phyloP scores from a whole-genome alignment of 1,284 basidiomycete species.

The Pascua guehoae region DNA sequence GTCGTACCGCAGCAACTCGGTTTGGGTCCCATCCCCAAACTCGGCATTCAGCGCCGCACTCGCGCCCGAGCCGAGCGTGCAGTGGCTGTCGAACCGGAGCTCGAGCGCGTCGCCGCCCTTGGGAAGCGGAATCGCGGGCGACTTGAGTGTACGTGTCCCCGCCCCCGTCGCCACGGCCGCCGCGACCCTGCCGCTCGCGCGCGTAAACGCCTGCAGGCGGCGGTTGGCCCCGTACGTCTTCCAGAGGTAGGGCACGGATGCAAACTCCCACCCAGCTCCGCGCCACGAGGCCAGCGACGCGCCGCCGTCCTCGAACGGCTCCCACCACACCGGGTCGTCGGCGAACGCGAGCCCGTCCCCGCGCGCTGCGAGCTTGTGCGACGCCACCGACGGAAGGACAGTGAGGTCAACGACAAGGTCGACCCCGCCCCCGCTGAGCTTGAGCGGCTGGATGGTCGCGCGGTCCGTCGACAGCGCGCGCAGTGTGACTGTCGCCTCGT shows the following conservation, averaged over 20 bases:
- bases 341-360: background rate
- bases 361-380: too few relatives aligned
- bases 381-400: background rate
- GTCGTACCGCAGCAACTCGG: background rate
- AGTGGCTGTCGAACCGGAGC: constrained; percentile 8
- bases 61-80: background rate
- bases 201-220: constrained; percentile 1
- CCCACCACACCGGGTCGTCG: constrained; percentile 4
- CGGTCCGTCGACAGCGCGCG: background rate
- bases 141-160: background rate
- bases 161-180: background rate
- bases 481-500: background rate
- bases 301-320: constrained; percentile 3
- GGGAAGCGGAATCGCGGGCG: background rate
- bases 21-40: background rate
- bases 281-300: background rate
- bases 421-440: background rate
- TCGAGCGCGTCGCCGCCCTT: background rate
- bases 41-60: background rate
- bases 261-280: constrained; percentile 1
- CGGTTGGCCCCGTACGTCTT: background rate
- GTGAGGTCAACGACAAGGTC: constrained; percentile 1
- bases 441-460: background rate
- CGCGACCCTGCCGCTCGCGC: constrained; percentile 1
- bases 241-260: background rate